Evolutionary conservation across 768 basidiomycete genomes (phyloP), one percentile per base, ranked within the genome.

Genomic region (Rhizopogon sp.): DNA sequence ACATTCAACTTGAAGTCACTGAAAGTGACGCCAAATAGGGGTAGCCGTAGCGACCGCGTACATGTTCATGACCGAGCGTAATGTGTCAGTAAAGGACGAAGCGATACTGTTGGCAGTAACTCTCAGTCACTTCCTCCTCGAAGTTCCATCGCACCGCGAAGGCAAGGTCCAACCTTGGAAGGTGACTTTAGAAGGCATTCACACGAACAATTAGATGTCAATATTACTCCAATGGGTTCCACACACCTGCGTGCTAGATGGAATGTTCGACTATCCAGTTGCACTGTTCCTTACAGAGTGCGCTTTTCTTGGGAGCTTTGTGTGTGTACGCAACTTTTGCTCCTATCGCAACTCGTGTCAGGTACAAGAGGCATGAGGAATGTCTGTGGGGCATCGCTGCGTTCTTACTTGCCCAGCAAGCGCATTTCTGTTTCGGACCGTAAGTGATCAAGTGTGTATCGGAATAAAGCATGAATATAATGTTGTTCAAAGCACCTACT

Each of bases 81-180:
- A 58, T 5, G 62, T 63, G 6, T 54, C 61, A 1, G 39, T 52
- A 35, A 59, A 59, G 20, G 64, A 69, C 35, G 50, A 58, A 33
- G 58, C 50, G 1, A 51, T 58, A n/a, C 61, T 68, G 16, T 47
- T 67, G 1, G 56, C 58, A 3, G 57, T 60, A 1, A 53, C 58
- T 3, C 51, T 62, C 28, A 67, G 64, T 50, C 68, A 68, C 50
- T 68, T 68, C 62, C 54, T 70, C 16, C 55, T 69, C n/a, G 65
- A 69, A 49, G 58, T 62, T 61, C 64, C 67, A 1, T 58, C 63
- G 10, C 70, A 69, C 53, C 66, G 67, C 20, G 17, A 58, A 17
- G 63, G 66, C 62, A 29, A n/a, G 58, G 14, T 11, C 45, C 28
- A 41, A 53, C 10, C 42, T 33, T 39, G n/a, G n/a, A 31, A n/a